These are phyloP conservation scores for Colletotrichum tabaci DNA, from an alignment of 2,329 filamentous ascomycete genomes.

Conservation along the genomic window DNA sequence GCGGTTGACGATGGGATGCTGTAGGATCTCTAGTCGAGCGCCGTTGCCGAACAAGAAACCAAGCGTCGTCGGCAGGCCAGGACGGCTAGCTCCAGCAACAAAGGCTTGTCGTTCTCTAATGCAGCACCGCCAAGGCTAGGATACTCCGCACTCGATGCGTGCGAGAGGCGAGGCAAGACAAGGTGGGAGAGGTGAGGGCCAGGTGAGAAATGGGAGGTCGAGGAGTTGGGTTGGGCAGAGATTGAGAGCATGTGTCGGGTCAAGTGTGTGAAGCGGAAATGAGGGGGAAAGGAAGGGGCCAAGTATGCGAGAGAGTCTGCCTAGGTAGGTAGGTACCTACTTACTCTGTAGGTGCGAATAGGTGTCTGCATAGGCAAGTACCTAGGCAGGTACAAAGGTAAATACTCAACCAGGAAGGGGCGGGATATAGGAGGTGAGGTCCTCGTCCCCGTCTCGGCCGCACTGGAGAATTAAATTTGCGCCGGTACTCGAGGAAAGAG, in stretches of 20 bases:
- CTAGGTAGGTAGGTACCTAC: no score
- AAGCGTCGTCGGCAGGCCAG: slow-evolving; percentile 1
- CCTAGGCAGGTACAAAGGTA: no score
- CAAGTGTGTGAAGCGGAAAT: not conserved
- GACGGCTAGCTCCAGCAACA: slow-evolving; percentile 9
- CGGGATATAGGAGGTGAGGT: slow-evolving; percentile 11
- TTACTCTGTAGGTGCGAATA: no score
- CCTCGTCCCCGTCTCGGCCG: slow-evolving; percentile 7
- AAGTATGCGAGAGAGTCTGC: no score
- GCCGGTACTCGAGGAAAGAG: slow-evolving; percentile 22
- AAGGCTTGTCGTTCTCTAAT: slow-evolving; percentile 16
- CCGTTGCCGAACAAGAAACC: slow-evolving; percentile 10
- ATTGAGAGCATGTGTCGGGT: not conserved
- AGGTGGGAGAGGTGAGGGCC: not conserved
- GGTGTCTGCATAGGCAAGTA: no score
- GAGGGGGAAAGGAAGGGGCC: not conserved
- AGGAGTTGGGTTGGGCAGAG: not conserved
- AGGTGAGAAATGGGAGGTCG: not conserved
- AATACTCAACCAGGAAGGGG: not conserved
- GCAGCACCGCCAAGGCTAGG: not conserved
- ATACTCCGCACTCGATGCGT: not conserved
- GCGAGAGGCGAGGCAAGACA: not conserved
- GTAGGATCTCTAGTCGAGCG: not conserved
- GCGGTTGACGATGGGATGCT: no score
- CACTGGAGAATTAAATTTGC: slow-evolving; percentile 9